phyloP scores from a whole-genome alignment of 306 rosid genomes.

The Acacia crassicarpa region DNA sequence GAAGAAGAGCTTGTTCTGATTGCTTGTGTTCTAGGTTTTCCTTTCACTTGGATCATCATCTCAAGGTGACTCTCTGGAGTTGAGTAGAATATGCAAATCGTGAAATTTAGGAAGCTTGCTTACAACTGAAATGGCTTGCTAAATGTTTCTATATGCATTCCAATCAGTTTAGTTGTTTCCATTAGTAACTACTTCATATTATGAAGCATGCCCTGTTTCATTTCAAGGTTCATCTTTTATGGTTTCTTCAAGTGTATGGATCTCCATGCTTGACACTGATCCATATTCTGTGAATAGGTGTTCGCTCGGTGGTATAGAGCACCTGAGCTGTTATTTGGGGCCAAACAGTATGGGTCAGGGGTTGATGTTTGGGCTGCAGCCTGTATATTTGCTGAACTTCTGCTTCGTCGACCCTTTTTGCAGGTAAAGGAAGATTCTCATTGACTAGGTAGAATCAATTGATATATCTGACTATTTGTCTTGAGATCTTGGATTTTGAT shows the following conservation, averaged over 20 bases:
- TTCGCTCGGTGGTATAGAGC: conserved; percentile 99
- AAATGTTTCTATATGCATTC: conserved; percentile 16
- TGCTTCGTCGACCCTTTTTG: conserved; percentile 89
- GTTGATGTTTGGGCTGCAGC: conserved; percentile 99
- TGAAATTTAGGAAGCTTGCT: conserved; percentile 17
- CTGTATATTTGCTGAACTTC: conserved; percentile 91
- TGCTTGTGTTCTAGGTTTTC: conserved; percentile 6
- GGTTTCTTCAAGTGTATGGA: conserved; percentile 22
- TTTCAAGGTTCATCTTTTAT: conserved; percentile 10
- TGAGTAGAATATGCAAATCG: conserved; percentile 4
- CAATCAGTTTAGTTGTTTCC: conserved; percentile 21
- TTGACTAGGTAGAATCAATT: conserved; percentile 5
- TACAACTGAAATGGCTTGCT: neutral
- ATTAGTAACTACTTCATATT: conserved; percentile 25
- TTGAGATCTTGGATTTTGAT: neutral
- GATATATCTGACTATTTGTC: neutral
- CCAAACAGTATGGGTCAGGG: conserved; percentile 92
- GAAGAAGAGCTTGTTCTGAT: conserved; percentile 4
- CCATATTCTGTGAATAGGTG: conserved; percentile 50
- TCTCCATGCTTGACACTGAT: conserved; percentile 18
- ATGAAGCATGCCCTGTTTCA: conserved; percentile 8
- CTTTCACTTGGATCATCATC: conserved; percentile 9
- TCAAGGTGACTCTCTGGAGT: neutral
- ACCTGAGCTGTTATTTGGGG: conserved; percentile 91
- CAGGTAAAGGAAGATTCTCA: conserved; percentile 55